Base-by-base conservation (phyloP, 2,329 filamentous ascomycete genomes). In the Penicillium expansum region DNA sequence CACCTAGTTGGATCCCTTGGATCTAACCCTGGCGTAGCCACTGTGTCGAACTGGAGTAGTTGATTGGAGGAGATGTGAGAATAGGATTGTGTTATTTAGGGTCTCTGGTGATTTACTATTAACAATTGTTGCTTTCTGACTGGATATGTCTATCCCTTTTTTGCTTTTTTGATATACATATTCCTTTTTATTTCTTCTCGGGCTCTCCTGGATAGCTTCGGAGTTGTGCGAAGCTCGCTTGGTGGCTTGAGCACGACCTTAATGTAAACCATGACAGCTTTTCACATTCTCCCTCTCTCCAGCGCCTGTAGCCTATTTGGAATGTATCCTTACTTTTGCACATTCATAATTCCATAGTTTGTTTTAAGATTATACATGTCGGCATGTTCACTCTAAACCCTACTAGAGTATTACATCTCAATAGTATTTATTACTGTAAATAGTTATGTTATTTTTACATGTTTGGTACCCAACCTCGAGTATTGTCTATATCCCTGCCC, bases 261-360 rank as follows among this genome's bases (percentile, higher is more conserved):
- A 66, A 65, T 67, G 65, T 67, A 67, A 66, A 66, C 62, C 63
- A 67, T 67, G 64, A 67, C 63, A 61, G 63, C 63, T 67, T 64
- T 64, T 61, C 63, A 59, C 58, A 44, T 56, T 62, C 50, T 57
- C 56, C 47, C 47, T 55, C 52, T 57, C 49, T 62, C 60, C 61
- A 61, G 62, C 48, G 55, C 55, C 57, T 53, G 63, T 64, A 64
- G 60, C 58, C 56, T 53, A 54, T 55, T 61, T 59, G 43, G 49
- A 65, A 65, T 63, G 58, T 65, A 63, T 59, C 37, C 39, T 45
- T 14, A 20, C 37, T 18, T 48, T 50, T 37, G 20, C 9, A 35
- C 33, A 14, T 47, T 29, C n/a, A 47, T 56, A 47, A 29, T 18
- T 50, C 16, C 13, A 33, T 54, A 50, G 35, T 42, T 20, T 24